Evolutionary conservation across 352 stramenopile genomes (phyloP).

Genomic region (Phytophthora ohioensis): DNA sequence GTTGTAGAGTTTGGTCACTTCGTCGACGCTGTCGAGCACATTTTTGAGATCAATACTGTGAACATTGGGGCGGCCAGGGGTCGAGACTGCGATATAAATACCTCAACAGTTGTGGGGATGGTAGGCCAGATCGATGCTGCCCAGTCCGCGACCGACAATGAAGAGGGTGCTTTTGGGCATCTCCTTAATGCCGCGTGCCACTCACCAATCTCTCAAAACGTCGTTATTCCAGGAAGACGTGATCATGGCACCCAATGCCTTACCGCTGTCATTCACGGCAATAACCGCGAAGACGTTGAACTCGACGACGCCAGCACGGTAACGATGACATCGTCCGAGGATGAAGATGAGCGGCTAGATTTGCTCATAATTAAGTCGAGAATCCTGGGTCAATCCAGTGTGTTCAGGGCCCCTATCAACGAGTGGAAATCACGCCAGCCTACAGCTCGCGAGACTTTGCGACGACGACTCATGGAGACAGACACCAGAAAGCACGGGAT

Average conservation of each 20-base stretch:
- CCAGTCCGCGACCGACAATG: background rate
- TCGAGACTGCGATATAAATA: too few relatives aligned
- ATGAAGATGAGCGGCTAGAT: background rate
- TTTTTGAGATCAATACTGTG: too few relatives aligned
- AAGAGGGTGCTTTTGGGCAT: background rate
- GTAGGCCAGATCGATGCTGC: background rate
- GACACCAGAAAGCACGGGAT: constrained; percentile 5
- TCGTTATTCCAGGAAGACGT: background rate
- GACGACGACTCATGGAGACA: constrained; percentile 5
- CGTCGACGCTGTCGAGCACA: background rate
- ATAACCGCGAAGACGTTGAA: background rate
- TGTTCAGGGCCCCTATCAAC: background rate
- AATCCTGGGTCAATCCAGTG: background rate
- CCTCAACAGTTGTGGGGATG: too few relatives aligned
- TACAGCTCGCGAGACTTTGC: constrained; percentile 3
- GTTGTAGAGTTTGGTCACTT: background rate
- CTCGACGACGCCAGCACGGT: background rate
- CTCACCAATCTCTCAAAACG: background rate
- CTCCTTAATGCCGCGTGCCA: background rate
- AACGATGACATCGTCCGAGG: constrained; percentile 2
- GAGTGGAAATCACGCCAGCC: background rate
- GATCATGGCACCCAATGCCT: background rate
- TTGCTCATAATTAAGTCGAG: background rate
- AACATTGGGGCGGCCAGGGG: too few relatives aligned
- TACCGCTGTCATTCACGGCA: background rate